A percentile compares a stretch with the other conserved stretches of the same genome.
Evolutionary conservation across 2,329 filamentous ascomycete genomes (phyloP).

Genomic region (Xylaria sp.): DNA sequence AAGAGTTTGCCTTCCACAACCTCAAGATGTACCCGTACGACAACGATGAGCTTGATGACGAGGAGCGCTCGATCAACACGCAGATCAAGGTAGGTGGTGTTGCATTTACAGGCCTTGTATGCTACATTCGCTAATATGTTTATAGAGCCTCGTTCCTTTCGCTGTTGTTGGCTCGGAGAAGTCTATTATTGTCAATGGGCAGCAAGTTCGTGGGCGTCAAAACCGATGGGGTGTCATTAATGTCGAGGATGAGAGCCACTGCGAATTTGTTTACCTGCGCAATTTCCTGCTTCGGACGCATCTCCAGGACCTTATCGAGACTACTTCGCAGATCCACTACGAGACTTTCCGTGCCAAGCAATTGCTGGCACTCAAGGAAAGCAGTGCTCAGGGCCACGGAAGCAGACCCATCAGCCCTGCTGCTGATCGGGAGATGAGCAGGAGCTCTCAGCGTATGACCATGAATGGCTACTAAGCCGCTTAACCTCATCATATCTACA

Average conservation of each 20-base stretch:
- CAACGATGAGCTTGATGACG: conserved; percentile 97
- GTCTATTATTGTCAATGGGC: conserved; percentile 95
- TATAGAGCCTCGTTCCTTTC: conserved; percentile 90
- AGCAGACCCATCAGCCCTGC: conserved; percentile 95
- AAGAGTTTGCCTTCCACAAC: conserved; percentile 99
- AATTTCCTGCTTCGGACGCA: conserved; percentile 99
- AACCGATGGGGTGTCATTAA: conserved; percentile 99
- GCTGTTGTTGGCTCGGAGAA: conserved; percentile 98
- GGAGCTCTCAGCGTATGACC: conserved; percentile 95
- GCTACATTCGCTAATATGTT: conserved; percentile 47
- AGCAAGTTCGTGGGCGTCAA: conserved; percentile 96
- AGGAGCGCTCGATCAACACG: conserved; percentile 91
- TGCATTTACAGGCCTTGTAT: not conserved
- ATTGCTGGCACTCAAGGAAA: conserved; percentile 96
- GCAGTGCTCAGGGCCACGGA: conserved; percentile 82
- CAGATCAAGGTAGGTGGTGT: conserved; percentile 84
- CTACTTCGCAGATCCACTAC: conserved; percentile 99
- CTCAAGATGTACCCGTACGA: conserved; percentile 99
- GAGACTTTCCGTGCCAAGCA: conserved; percentile 99
- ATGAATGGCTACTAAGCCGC: conserved; percentile 93
- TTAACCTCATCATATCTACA: conserved; percentile 39
- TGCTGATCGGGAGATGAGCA: conserved; percentile 94
- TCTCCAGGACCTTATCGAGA: conserved; percentile 98
- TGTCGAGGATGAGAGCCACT: conserved; percentile 99
- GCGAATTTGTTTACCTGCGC: conserved; percentile 98